Evolutionary conservation across 2,329 filamentous ascomycete species (phyloP).

Genomic region (Diaporthe citrichinensis): DNA sequence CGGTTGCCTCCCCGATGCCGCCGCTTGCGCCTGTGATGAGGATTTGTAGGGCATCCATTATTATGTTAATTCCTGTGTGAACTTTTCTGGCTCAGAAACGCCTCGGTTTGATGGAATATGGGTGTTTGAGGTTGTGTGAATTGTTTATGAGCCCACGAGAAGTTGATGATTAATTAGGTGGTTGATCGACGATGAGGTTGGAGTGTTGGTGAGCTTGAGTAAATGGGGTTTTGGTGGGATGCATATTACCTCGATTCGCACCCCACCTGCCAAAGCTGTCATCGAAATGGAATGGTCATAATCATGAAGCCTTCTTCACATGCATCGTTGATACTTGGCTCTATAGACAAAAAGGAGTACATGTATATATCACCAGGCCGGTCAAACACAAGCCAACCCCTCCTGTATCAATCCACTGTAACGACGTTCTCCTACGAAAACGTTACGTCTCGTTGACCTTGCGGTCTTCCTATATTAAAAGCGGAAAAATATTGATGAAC

Average conservation of each 20-base stretch:
- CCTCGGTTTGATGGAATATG: not conserved
- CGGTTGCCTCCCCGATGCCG: slow-evolving; percentile 37
- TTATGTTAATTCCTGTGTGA: no score
- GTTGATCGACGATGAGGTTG: not conserved
- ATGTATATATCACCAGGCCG: not conserved
- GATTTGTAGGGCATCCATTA: slow-evolving; percentile 26
- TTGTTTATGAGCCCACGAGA: not conserved
- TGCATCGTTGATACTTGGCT: not conserved
- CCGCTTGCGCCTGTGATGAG: slow-evolving; percentile 39
- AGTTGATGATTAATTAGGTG: not conserved
- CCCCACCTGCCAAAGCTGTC: slow-evolving; percentile 1
- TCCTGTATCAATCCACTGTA: not conserved
- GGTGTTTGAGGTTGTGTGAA: not conserved
- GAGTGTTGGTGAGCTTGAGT: not conserved
- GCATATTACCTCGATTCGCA: not conserved
- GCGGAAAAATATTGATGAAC: not conserved
- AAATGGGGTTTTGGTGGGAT: not conserved
- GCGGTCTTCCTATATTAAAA: slow-evolving; percentile 25
- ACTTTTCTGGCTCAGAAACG: rapidly evolving
- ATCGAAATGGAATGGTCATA: not conserved
- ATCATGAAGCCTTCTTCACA: not conserved
- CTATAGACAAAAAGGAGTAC: not conserved
- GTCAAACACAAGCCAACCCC: not conserved
- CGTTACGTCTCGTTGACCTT: slow-evolving; percentile 3
- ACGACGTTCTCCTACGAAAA: not conserved